Conservation (phyloP, 257 asterid species). For the Petunia axillaris region DNA sequence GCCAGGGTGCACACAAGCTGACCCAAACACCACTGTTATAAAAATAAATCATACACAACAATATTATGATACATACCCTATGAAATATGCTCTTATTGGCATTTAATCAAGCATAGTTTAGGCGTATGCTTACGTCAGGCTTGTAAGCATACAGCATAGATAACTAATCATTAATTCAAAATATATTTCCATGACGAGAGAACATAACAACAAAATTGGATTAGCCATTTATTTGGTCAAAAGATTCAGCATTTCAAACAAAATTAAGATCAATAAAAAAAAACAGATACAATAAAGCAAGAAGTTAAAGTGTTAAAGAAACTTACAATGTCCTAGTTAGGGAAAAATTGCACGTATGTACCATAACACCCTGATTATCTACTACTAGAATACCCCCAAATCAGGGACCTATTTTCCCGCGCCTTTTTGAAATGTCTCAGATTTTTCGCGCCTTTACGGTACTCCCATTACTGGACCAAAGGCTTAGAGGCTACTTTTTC, state of each 20-base stretch:
- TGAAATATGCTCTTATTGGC: neutral
- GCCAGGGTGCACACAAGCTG: no score
- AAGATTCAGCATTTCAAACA: neutral
- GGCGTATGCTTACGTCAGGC: conserved; percentile 4
- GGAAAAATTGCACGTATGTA: conserved; percentile 46
- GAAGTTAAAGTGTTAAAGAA: neutral
- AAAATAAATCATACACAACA: neutral
- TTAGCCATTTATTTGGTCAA: neutral
- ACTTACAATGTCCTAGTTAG: conserved; percentile 56
- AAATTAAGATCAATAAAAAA: neutral
- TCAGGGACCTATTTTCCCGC: neutral
- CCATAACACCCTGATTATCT: conserved; percentile 46
- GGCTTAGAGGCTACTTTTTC: no score
- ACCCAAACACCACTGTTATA: no score
- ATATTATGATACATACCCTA: neutral
- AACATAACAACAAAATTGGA: no score
- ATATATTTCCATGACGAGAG: neutral
- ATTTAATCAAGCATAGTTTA: conserved; percentile 41
- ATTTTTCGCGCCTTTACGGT: neutral
- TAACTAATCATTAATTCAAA: neutral
- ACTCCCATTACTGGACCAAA: neutral
- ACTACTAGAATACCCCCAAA: neutral
- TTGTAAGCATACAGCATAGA: neutral
- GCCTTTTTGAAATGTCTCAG: neutral
- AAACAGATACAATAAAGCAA: neutral